A percentile compares a stretch with the other conserved stretches of the same genome.
phyloP scores from a whole-genome alignment of 768 basidiomycete genomes.

The Infundibulicybe gibba region DNA sequence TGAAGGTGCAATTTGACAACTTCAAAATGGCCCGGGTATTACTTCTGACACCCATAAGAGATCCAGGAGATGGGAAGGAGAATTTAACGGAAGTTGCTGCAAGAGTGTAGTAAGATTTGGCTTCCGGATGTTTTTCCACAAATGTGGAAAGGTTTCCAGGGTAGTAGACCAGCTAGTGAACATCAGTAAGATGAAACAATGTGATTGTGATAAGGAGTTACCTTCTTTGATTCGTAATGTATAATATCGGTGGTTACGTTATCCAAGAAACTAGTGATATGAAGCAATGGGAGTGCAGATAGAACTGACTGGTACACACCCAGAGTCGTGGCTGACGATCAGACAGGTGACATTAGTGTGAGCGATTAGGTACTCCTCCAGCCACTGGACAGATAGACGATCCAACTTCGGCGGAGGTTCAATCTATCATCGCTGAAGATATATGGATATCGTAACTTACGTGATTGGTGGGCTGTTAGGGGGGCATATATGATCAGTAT shows the following conservation, averaged over 20 bases:
- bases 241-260: conserved; percentile 95
- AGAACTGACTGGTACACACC: conserved; percentile 42
- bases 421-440: neutral
- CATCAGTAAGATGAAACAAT: conserved; percentile 3
- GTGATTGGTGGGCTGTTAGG: conserved; percentile 79
- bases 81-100: conserved; percentile 93
- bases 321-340: conserved; percentile 95
- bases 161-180: conserved; percentile 81
- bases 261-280: conserved; percentile 73
- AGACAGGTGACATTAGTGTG: conserved; percentile 87
- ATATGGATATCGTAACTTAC: conserved; percentile 38
- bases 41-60: conserved; percentile 95
- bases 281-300: conserved; percentile 9
- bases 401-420: conserved; percentile 51
- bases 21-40: conserved; percentile 96
- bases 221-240: conserved; percentile 95
- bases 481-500: conserved; percentile 1
- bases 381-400: conserved; percentile 83
- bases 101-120: conserved; percentile 95
- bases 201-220: conserved; percentile 11
- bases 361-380: conserved; percentile 81
- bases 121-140: conserved; percentile 87
- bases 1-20: conserved; percentile 87
- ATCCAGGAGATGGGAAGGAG: conserved; percentile 92
- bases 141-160: conserved; percentile 89